phyloP scores from a whole-genome alignment of 2,329 filamentous ascomycete genomes.

The Stachybotrys chlorohalonatus region DNA sequence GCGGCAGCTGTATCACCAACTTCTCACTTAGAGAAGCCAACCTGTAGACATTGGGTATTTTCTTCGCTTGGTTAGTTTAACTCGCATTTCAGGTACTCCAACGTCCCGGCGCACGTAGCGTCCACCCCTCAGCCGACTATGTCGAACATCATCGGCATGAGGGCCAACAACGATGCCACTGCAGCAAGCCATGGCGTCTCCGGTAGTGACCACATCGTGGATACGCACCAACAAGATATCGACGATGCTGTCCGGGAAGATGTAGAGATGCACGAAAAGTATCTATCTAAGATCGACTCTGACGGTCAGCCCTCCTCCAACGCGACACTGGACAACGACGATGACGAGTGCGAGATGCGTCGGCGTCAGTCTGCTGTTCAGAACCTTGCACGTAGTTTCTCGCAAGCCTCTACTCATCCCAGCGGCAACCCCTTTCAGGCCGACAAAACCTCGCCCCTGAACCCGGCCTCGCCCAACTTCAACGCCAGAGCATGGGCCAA shows the following conservation, averaged over 20 bases:
- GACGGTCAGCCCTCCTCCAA: constrained; percentile 12
- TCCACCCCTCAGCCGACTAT: constrained; percentile 7
- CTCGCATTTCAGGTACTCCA: not conserved
- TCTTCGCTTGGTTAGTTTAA: not conserved
- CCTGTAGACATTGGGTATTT: too few species aligned
- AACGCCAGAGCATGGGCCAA: constrained; percentile 46
- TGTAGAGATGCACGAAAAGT: constrained; percentile 17
- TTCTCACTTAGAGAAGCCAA: too few species aligned
- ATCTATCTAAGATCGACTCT: constrained; percentile 1
- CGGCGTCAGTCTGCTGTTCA: constrained; percentile 40
- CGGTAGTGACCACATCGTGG: constrained; percentile 9
- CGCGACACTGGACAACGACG: constrained; percentile 20
- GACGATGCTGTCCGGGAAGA: constrained; percentile 16
- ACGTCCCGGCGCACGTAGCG: not conserved
- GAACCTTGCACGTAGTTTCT: constrained; percentile 41
- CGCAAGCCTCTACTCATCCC: constrained; percentile 28
- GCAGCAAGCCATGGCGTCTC: constrained; percentile 32
- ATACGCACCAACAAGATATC: constrained; percentile 6
- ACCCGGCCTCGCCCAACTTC: constrained; percentile 39
- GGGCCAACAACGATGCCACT: constrained; percentile 39
- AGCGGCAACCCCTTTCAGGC: constrained; percentile 38
- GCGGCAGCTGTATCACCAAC: too few species aligned
- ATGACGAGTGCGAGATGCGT: constrained; percentile 31
- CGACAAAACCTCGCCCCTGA: constrained; percentile 33
- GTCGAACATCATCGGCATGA: constrained; percentile 13